Conservation (phyloP, 257 asterid genomes). For the Gardenia jasminoides region DNA sequence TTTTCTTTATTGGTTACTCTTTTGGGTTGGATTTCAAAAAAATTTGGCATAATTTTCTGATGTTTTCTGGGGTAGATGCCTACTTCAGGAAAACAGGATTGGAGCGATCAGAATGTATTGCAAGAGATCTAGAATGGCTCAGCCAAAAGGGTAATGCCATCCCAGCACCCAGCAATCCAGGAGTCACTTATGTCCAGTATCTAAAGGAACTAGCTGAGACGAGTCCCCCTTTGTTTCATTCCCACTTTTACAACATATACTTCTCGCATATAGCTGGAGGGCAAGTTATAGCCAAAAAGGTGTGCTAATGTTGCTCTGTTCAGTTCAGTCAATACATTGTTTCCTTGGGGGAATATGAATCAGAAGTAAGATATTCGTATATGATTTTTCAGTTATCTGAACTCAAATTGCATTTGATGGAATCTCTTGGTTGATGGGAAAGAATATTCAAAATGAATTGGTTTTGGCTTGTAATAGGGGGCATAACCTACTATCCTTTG, state of each 20-base stretch:
- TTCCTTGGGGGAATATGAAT: not conserved
- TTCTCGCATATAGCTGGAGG: constrained; percentile 92
- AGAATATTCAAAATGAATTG: not conserved
- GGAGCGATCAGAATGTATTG: constrained; percentile 62
- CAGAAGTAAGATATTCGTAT: not conserved
- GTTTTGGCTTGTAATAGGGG: not conserved
- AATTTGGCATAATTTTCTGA: constrained; percentile 3
- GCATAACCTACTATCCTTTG: not conserved
- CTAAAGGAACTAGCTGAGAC: constrained; percentile 72
- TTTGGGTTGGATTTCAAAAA: not conserved
- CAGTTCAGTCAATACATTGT: not conserved
- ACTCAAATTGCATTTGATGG: not conserved
- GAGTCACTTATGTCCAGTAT: constrained; percentile 59
- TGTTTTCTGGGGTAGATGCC: constrained; percentile 51
- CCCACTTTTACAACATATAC: constrained; percentile 87
- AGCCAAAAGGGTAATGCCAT: constrained; percentile 58
- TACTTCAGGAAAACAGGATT: constrained; percentile 91
- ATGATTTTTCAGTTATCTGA: not conserved
- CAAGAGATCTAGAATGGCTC: constrained; percentile 67
- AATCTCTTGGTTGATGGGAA: not conserved
- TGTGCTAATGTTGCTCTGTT: constrained; percentile 21
- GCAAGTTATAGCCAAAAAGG: constrained; percentile 83
- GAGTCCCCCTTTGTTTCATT: constrained; percentile 69
- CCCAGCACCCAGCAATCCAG: constrained; percentile 76
- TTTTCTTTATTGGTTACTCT: not conserved